A percentile compares a stretch with the other conserved stretches of the same genome.
Conservation (phyloP, 805 yeast genomes). For the Myxozyma sirexii region DNA sequence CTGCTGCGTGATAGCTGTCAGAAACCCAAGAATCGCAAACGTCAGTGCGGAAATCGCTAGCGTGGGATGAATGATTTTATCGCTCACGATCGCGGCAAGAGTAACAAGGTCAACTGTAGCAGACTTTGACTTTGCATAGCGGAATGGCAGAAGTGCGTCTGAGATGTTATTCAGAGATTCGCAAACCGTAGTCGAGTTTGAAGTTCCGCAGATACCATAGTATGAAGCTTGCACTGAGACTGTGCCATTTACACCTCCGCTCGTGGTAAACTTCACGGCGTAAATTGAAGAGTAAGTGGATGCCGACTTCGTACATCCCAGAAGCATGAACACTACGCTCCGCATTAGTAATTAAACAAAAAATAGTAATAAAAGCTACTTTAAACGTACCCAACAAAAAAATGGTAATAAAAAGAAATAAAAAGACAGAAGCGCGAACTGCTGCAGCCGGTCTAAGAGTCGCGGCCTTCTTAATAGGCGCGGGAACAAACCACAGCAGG, state of each 20-base stretch:
- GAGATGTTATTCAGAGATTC: neutral
- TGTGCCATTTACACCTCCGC: constrained; percentile 8
- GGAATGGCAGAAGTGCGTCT: neutral
- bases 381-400: constrained; percentile 21
- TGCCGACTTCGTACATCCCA: constrained; percentile 26
- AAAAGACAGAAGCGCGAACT: constrained; percentile 9
- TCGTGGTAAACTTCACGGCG: constrained; percentile 20
- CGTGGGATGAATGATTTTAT: constrained; percentile 46
- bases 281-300: constrained; percentile 28
- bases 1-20: neutral
- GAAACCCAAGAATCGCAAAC: constrained; percentile 39
- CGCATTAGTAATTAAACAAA: neutral
- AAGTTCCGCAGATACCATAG: constrained; percentile 29
- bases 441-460: neutral
- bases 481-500: constrained; percentile 3
- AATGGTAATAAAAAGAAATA: constrained; percentile 20
- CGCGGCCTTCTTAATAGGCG: neutral
- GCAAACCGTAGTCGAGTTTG: constrained; percentile 11
- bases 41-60: constrained; percentile 47
- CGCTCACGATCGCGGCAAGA: constrained; percentile 30
- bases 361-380: neutral
- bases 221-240: constrained; percentile 21
- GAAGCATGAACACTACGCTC: constrained; percentile 22
- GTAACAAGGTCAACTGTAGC: constrained; percentile 27
- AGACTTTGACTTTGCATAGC: constrained; percentile 6